A percentile compares a stretch with the other conserved stretches of the same genome.
phyloP scores from a whole-genome alignment of 768 basidiomycete species.

The Tricholomella constricta region DNA sequence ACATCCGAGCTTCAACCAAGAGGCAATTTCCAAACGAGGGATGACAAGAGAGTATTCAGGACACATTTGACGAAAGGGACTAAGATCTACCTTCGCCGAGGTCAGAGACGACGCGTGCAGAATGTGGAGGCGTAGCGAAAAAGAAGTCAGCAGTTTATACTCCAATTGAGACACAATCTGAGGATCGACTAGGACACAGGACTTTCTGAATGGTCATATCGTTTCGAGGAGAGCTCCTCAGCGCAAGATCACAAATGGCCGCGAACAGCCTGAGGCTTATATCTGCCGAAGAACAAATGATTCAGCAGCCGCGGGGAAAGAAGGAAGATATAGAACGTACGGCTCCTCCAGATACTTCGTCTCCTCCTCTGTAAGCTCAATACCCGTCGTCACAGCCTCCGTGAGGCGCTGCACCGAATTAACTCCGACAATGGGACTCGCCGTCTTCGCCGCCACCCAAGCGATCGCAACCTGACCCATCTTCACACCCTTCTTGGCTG shows the following conservation, averaged over 20 bases:
- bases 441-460: constrained; percentile 39
- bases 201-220: too few relatives aligned
- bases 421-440: constrained; percentile 34
- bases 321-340: constrained; percentile 21
- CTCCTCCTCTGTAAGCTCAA: constrained; percentile 44
- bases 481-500: constrained; percentile 38
- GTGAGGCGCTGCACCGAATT: constrained; percentile 20
- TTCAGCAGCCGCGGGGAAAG: neutral
- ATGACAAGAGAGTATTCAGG: too few relatives aligned
- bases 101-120: too few relatives aligned
- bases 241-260: constrained; percentile 8
- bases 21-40: too few relatives aligned
- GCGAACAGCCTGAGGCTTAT: constrained; percentile 14
- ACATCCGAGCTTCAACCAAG: too few relatives aligned
- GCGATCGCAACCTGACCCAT: constrained; percentile 51
- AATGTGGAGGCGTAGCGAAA: too few relatives aligned
- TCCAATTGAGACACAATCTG: too few relatives aligned
- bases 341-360: constrained; percentile 40
- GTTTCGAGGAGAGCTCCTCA: too few relatives aligned
- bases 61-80: too few relatives aligned
- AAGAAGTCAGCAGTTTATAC: too few relatives aligned
- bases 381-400: constrained; percentile 17
- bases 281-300: constrained; percentile 2
- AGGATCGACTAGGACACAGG: too few relatives aligned
- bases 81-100: too few relatives aligned